Percentiles rank a stretch among this genome's conserved stretches.
phyloP scores from a whole-genome alignment of 2,329 filamentous ascomycete species.

The Monilinia fructicola region DNA sequence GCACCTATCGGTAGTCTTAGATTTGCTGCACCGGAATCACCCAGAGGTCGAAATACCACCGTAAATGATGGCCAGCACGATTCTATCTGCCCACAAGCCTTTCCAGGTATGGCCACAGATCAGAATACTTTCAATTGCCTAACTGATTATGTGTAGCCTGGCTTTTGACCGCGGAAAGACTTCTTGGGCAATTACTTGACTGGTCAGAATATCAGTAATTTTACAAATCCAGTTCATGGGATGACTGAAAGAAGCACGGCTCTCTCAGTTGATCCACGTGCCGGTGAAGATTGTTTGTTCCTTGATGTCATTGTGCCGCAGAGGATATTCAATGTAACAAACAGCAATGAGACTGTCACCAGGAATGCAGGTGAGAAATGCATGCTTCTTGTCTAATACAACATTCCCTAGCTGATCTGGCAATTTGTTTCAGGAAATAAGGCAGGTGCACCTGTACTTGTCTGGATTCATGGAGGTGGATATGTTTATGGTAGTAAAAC shows the following conservation, averaged over 20 bases:
- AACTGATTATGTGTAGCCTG: background rate
- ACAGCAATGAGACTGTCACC: background rate
- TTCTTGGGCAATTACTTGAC: background rate
- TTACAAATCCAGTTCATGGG: background rate
- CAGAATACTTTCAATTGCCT: background rate
- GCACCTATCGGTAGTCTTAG: constrained; percentile 46
- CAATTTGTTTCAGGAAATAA: background rate
- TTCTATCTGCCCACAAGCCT: constrained; percentile 28
- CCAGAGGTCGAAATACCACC: constrained; percentile 30
- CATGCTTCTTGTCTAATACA: background rate
- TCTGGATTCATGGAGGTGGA: constrained; percentile 43
- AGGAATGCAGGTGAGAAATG: background rate
- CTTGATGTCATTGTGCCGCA: constrained; percentile 6
- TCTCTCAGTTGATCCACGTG: background rate
- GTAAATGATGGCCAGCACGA: constrained; percentile 34
- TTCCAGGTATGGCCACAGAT: background rate
- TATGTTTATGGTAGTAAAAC: constrained; percentile 45
- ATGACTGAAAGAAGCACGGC: background rate
- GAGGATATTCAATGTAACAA: background rate
- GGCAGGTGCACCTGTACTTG: background rate
- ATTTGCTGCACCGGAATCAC: constrained; percentile 45
- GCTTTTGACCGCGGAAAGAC: too few species aligned
- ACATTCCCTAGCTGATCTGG: background rate
- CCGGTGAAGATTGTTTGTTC: background rate
- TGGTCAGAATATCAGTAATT: background rate